These are phyloP conservation scores for Kazachstania taianensis DNA, from an alignment of 805 yeast genomes.

Conservation along the genomic window DNA sequence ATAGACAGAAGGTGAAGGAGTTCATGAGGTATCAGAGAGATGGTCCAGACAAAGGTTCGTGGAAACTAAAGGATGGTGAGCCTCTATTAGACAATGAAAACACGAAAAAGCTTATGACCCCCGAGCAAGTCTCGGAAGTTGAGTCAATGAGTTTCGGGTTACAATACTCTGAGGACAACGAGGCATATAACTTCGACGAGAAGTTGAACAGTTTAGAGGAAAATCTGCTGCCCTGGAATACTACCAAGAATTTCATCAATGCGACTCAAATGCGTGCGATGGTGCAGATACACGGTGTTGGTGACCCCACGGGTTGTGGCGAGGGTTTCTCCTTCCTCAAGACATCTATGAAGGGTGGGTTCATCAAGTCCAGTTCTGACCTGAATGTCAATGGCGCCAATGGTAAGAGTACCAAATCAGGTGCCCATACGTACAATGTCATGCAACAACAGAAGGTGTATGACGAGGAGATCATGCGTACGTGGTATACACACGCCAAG, in stretches of 20 bases:
- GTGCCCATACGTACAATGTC: constrained; percentile 63
- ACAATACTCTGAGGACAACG: constrained; percentile 74
- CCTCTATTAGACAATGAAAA: constrained; percentile 66
- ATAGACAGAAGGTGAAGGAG: constrained; percentile 88
- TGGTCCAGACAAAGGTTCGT: constrained; percentile 88
- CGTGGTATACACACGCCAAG: constrained; percentile 79
- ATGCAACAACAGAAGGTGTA: constrained; percentile 84
- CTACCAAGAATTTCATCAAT: constrained; percentile 80
- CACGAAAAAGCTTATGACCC: constrained; percentile 72
- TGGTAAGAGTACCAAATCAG: constrained; percentile 2
- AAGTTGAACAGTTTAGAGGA: constrained; percentile 61
- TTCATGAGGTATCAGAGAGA: constrained; percentile 95
- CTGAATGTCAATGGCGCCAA: background rate
- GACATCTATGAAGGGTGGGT: constrained; percentile 94
- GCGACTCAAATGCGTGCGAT: constrained; percentile 96
- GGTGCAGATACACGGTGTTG: constrained; percentile 89
- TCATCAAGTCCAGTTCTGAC: constrained; percentile 32
- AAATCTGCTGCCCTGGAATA: constrained; percentile 88
- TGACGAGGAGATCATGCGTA: constrained; percentile 78
- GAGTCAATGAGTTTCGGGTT: constrained; percentile 95
- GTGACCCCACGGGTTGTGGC: constrained; percentile 89
- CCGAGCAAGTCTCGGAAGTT: constrained; percentile 79
- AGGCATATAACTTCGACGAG: constrained; percentile 39
- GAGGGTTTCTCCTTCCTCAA: constrained; percentile 80
- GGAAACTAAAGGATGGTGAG: constrained; percentile 73